Percentiles rank a stretch among this genome's conserved stretches.
Conservation (phyloP, 192 early-diverging fungal species). For the Coemansia sp. region DNA sequence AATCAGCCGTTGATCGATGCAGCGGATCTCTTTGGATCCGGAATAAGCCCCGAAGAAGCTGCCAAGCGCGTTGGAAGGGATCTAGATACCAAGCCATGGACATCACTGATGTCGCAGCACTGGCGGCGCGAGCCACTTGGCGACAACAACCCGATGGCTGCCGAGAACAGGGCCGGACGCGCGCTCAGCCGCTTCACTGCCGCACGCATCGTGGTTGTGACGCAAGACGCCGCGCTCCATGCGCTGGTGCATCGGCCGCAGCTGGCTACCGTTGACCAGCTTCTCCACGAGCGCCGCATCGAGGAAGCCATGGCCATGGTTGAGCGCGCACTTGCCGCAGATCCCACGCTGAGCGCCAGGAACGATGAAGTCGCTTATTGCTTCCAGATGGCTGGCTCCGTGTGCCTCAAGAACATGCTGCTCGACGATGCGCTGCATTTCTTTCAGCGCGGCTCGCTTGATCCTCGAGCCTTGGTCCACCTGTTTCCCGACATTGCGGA, state of each 20-base stretch:
- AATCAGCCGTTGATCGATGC: not conserved
- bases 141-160: slow-evolving; percentile 6
- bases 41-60: not conserved
- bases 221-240: slow-evolving; percentile 22
- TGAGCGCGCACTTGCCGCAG: slow-evolving; percentile 20
- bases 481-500: slow-evolving; percentile 32
- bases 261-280: slow-evolving; percentile 16
- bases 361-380: slow-evolving; percentile 33
- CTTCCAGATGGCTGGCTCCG: slow-evolving; percentile 38
- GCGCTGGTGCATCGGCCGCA: slow-evolving; percentile 23
- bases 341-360: not conserved
- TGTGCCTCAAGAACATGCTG: slow-evolving; percentile 28
- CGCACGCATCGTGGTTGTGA: slow-evolving; percentile 9
- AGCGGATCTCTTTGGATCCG: not conserved
- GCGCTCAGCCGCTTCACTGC: slow-evolving; percentile 22
- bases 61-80: not conserved
- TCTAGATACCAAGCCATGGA: slow-evolving; percentile 16
- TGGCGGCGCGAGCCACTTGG: slow-evolving; percentile 22
- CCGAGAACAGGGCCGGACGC: not conserved
- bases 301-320: slow-evolving; percentile 35
- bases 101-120: slow-evolving; percentile 7
- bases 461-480: slow-evolving; percentile 44
- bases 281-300: slow-evolving; percentile 26
- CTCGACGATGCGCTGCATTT: slow-evolving; percentile 44
- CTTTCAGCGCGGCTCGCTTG: slow-evolving; percentile 32